phyloP scores from a whole-genome alignment of 257 asterid genomes.

The Nicotiana tabacum region DNA sequence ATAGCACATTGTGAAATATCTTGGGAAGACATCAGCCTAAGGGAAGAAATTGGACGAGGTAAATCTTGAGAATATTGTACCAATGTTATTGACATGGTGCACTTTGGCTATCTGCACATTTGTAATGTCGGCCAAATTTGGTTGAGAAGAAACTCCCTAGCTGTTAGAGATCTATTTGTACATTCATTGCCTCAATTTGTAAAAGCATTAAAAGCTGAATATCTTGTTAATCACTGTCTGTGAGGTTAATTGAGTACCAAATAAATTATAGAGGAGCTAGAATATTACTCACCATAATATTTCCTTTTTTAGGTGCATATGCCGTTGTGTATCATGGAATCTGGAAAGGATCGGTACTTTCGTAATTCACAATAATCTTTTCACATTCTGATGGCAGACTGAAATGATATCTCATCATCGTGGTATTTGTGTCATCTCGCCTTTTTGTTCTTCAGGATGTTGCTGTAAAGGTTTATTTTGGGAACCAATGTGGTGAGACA shows the following conservation, averaged over 20 bases:
- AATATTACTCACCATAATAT: constrained; percentile 11
- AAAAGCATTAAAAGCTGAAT: not conserved
- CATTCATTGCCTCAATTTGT: not conserved
- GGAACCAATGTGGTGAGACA: constrained; percentile 37
- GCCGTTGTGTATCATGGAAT: constrained; percentile 62
- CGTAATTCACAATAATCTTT: constrained; percentile 8
- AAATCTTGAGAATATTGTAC: constrained; percentile 7
- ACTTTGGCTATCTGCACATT: not conserved
- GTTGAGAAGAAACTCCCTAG: not conserved
- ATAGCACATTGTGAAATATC: constrained; percentile 32
- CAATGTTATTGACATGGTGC: not conserved
- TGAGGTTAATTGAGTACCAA: not conserved
- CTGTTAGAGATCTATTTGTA: not conserved
- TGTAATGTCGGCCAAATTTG: not conserved
- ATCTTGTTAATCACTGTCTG: too few relatives aligned
- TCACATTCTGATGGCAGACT: not conserved
- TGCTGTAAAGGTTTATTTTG: constrained; percentile 68
- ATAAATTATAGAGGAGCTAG: not conserved
- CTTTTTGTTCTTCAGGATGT: constrained; percentile 46
- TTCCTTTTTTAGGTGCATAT: constrained; percentile 51
- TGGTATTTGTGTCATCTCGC: not conserved
- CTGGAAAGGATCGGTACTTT: constrained; percentile 71
- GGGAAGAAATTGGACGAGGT: constrained; percentile 68
- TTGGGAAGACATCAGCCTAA: constrained; percentile 62
- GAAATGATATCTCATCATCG: constrained; percentile 4